Conservation (phyloP, 1,284 basidiomycete species). For the Trichosporon ovoides region DNA sequence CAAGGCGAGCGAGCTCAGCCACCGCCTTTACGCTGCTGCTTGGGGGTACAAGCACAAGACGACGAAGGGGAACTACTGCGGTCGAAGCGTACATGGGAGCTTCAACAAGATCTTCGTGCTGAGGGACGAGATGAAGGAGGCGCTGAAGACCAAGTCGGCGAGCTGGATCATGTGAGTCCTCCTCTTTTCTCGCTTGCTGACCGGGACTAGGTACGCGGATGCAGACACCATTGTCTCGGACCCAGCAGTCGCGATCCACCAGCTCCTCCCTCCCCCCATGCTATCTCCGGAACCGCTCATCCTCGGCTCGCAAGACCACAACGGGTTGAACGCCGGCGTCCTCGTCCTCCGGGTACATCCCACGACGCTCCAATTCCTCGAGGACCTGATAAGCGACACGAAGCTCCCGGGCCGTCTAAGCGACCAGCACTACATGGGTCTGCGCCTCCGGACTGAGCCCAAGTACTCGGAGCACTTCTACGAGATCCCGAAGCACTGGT, state of each 20-base stretch:
- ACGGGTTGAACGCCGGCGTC: conserved; percentile 21
- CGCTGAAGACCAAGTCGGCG: not conserved
- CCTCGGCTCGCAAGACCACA: conserved; percentile 19
- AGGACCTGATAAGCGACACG: conserved; percentile 1
- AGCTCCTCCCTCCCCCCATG: conserved; percentile 15
- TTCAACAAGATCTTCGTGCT: conserved; percentile 9
- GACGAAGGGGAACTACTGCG: not conserved
- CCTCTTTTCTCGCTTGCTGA: not conserved
- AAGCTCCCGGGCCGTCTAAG: not conserved
- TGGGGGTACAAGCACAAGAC: conserved; percentile 12
- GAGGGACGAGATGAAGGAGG: not conserved
- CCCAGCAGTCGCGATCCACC: conserved; percentile 18
- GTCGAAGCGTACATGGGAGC: not conserved
- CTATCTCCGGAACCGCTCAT: conserved; percentile 10
- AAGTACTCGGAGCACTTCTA: conserved; percentile 6
- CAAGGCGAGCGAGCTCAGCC: conserved; percentile 3
- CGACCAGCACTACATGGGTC: conserved; percentile 9
- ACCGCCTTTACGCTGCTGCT: conserved; percentile 6
- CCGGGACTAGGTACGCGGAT: conserved; percentile 14
- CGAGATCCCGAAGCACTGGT: conserved; percentile 19
- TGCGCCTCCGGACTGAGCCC: conserved; percentile 5
- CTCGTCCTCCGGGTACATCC: conserved; percentile 13
- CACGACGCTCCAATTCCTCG: conserved; percentile 1
- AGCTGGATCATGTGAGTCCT: conserved; percentile 19
- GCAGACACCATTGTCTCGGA: conserved; percentile 19